These are phyloP conservation scores for Tetrapisispora phaffii DNA, from an alignment of 805 yeast genomes.

Conservation along the genomic window DNA sequence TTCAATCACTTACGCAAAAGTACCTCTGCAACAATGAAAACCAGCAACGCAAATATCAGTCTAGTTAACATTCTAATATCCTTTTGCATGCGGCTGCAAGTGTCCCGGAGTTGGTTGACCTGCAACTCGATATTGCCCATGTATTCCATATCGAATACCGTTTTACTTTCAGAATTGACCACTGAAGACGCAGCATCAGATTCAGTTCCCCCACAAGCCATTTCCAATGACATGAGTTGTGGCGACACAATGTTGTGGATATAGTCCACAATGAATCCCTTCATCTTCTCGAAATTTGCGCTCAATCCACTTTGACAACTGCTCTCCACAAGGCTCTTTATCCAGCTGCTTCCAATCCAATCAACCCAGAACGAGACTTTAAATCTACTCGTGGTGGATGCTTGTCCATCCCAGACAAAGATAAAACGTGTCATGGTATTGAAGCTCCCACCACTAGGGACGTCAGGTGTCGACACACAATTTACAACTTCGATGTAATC, in stretches of 20 bases:
- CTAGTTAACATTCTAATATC: neutral
- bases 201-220: neutral
- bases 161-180: neutral
- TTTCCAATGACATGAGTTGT: neutral
- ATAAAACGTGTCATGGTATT: slow-evolving; percentile 62
- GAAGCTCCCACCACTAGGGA: slow-evolving; percentile 84
- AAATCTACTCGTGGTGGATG: slow-evolving; percentile 48
- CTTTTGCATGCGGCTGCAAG: neutral
- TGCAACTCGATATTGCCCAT: neutral
- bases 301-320: slow-evolving; percentile 57
- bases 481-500: slow-evolving; percentile 51
- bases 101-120: neutral
- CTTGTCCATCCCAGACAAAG: slow-evolving; percentile 55
- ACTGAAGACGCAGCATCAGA: neutral
- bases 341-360: slow-evolving; percentile 88
- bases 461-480: slow-evolving; percentile 77
- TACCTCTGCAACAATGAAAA: neutral
- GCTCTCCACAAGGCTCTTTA: slow-evolving; percentile 75
- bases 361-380: slow-evolving; percentile 57
- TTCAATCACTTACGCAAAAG: neutral
- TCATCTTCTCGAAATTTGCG: neutral
- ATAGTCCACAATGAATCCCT: neutral
- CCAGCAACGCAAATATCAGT: neutral
- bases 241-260: neutral
- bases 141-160: neutral